These are phyloP conservation scores for Ophiostoma angusticollis DNA, from an alignment of 2,329 filamentous ascomycete species.

Conservation along the genomic window DNA sequence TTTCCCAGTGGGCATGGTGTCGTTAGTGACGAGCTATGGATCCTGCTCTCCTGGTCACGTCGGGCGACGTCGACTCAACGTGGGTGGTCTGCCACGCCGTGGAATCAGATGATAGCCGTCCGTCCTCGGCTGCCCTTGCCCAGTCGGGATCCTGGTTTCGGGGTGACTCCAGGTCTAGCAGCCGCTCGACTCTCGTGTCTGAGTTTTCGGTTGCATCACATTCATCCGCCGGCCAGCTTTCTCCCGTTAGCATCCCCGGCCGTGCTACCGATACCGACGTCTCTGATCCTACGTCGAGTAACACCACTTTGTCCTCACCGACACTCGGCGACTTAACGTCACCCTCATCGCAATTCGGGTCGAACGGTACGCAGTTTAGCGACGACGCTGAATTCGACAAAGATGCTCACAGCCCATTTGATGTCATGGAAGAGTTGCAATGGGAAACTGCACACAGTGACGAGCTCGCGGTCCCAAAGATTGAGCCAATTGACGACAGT, in stretches of 20 bases:
- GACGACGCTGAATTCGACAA: conserved; percentile 10
- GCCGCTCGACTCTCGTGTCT: conserved; percentile 21
- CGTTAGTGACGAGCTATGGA: conserved; percentile 36
- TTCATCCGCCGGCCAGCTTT: conserved; percentile 33
- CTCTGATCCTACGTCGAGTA: conserved; percentile 16
- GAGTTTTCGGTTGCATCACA: conserved; percentile 18
- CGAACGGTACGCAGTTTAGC: conserved; percentile 31
- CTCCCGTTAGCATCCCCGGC: conserved; percentile 33
- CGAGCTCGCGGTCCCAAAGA: conserved; percentile 36
- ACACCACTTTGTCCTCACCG: conserved; percentile 26
- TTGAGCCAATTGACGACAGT: conserved; percentile 42
- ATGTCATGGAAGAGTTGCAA: conserved; percentile 27
- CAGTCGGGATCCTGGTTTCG: conserved; percentile 26
- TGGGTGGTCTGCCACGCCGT: conserved; percentile 35
- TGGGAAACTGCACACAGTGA: conserved; percentile 38
- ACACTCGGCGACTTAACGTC: conserved; percentile 33
- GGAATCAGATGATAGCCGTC: conserved; percentile 28
- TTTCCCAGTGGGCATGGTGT: conserved; percentile 26
- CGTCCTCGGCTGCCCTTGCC: conserved; percentile 20
- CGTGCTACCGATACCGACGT: conserved; percentile 13
- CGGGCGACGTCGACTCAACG: conserved; percentile 28
- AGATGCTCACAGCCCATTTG: conserved; percentile 5
- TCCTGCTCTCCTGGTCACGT: conserved; percentile 27
- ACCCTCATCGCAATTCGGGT: conserved; percentile 34
- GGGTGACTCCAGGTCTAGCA: conserved; percentile 17